Percentiles rank a stretch among this genome's conserved stretches.
Evolutionary conservation across 257 asterid species (phyloP).

Genomic region (Gentiana macrophylla): DNA sequence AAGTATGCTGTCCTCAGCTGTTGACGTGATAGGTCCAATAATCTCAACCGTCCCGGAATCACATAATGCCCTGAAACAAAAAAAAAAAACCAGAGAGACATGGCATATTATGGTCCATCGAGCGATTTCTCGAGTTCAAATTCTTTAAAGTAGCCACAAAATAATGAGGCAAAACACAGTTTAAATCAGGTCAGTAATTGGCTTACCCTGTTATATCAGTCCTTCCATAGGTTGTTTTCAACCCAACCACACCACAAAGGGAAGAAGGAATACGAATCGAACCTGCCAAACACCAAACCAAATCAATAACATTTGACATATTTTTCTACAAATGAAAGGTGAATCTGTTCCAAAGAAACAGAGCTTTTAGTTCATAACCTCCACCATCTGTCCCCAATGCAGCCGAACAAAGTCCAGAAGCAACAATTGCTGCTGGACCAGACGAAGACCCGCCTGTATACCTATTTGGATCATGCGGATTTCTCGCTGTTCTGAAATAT

Average conservation of each 20-base stretch:
- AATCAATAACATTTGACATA: constrained; percentile 8
- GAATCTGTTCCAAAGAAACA: constrained; percentile 15
- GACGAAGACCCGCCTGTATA: constrained; percentile 99
- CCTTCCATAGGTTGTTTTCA: constrained; percentile 87
- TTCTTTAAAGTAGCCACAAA: too few relatives aligned
- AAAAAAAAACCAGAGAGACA: too few relatives aligned
- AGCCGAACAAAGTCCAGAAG: constrained; percentile 93
- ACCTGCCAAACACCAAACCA: constrained; percentile 41
- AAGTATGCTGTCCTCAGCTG: constrained; percentile 79
- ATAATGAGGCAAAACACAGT: too few relatives aligned
- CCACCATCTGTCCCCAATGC: constrained; percentile 99
- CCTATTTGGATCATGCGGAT: constrained; percentile 92
- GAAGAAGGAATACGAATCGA: constrained; percentile 95
- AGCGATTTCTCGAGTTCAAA: too few relatives aligned
- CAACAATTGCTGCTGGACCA: constrained; percentile 96
- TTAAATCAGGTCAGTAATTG: constrained; percentile 2
- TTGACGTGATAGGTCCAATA: constrained; percentile 80
- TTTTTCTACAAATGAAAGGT: constrained; percentile 4
- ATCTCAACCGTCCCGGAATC: constrained; percentile 87
- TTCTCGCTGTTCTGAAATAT: constrained; percentile 75
- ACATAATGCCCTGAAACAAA: constrained; percentile 55
- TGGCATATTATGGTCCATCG: too few relatives aligned
- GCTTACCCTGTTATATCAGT: constrained; percentile 80
- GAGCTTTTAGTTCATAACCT: constrained; percentile 48
- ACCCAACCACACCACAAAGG: constrained; percentile 92